Conservation (phyloP, 2,329 filamentous ascomycete genomes). For the Beauveria varroae region DNA sequence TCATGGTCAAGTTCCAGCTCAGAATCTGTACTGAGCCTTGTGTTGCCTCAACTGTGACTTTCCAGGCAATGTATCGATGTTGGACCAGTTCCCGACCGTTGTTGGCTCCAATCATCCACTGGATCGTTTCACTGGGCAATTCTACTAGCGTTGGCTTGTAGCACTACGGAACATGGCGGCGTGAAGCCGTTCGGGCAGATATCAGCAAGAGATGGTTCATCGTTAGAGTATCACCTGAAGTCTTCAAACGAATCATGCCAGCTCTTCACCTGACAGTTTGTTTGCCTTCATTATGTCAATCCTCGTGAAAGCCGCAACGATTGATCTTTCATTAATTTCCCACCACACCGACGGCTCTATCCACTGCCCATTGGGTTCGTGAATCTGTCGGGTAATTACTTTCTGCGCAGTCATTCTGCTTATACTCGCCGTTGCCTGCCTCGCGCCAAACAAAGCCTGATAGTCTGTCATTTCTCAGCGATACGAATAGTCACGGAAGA, state of each 20-base stretch:
- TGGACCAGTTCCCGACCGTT: not conserved
- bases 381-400: too few relatives aligned
- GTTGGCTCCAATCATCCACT: not conserved
- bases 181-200: not conserved
- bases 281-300: too few relatives aligned
- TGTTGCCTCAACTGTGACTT: not conserved
- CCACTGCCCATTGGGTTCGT: too few relatives aligned
- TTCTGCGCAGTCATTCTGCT: too few relatives aligned
- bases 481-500: too few relatives aligned
- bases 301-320: too few relatives aligned
- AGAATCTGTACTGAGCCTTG: not conserved
- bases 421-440: too few relatives aligned
- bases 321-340: too few relatives aligned
- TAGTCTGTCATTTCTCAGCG: too few relatives aligned
- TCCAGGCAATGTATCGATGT: not conserved
- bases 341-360: too few relatives aligned
- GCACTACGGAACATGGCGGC: not conserved
- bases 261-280: not conserved
- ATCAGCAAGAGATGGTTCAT: not conserved
- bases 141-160: not conserved
- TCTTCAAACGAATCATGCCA: not conserved
- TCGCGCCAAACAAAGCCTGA: too few relatives aligned
- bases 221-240: not conserved
- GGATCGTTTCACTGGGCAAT: not conserved
- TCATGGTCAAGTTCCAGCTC: too few relatives aligned